Evolutionary conservation across 495 filamentous ascomycete genomes (phyloP).

Genomic region (Recurvomyces mirabilis): DNA sequence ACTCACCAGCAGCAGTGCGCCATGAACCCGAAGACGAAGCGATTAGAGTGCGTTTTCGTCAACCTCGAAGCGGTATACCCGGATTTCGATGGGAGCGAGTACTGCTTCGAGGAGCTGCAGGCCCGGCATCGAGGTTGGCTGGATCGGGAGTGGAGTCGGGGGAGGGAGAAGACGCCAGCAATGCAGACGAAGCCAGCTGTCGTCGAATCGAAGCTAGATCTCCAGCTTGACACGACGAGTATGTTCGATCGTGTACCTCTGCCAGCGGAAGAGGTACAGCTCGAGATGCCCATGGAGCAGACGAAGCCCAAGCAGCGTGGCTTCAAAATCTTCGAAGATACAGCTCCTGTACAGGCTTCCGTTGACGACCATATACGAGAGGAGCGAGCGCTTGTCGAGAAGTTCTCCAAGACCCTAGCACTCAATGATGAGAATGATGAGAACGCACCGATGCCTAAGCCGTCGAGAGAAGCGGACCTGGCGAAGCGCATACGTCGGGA

Average conservation of each 20-base stretch:
- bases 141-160: conserved; percentile 49
- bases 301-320: conserved; percentile 6
- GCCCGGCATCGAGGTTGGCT: conserved; percentile 72
- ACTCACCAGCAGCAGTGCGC: conserved; percentile 25
- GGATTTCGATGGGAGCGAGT: conserved; percentile 53
- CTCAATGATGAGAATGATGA: conserved; percentile 30
- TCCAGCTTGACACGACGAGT: too few species aligned
- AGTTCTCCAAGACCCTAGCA: conserved; percentile 13
- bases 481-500: conserved; percentile 29
- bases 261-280: too few species aligned
- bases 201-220: neutral
- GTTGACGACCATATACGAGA: neutral
- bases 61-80: conserved; percentile 78
- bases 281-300: too few species aligned
- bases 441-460: conserved; percentile 26
- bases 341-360: neutral
- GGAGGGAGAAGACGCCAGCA: neutral
- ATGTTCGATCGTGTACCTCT: too few species aligned
- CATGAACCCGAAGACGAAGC: conserved; percentile 64
- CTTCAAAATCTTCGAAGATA: conserved; percentile 21
- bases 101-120: conserved; percentile 83
- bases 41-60: conserved; percentile 74
- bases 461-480: conserved; percentile 21
- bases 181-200: neutral
- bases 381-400: conserved; percentile 12